Evolutionary conservation across 1,284 basidiomycete genomes (phyloP), one percentile per base, ranked within the genome.

Genomic region (Albatrellus sp.): DNA sequence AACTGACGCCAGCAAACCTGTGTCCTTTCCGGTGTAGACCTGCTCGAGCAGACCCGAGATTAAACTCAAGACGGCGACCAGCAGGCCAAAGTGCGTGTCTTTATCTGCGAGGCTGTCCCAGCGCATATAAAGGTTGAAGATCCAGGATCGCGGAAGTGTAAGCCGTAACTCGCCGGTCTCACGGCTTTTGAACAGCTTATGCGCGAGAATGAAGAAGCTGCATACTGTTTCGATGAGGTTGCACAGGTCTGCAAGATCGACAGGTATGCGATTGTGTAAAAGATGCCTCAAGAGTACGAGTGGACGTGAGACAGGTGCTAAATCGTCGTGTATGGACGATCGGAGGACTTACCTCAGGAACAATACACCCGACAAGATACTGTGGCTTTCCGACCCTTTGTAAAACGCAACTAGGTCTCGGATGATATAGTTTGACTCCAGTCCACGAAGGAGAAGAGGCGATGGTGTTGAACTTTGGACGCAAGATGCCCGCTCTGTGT

Each of bases 71-170:
- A 38, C 28, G 5, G 13, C 11, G 24, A 17, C 28, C 14, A 24
- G 33, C 1, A 16, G 0, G 29, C 3, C 0, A 13, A 4, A 0
- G 14, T 19, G 12, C 2, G 30, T 37, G 12, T 17, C 37, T 20
- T 48, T 48, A 28, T 43, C 39, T 43, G 42, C 37, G 6, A 48
- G 30, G 16, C 37, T 48, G 5, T 48, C 2, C 1, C 39, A 14
- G 5, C 47, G 35, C 3, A 28, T 45, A 11, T 39, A 13, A n/a
- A 48, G 38, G 24, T 44, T 42, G 20, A 48, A 40, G 13, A 48
- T 40, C 47, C 46, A 48, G 41, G 46, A 48, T 5, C 47, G 46
- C 2, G 47, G 47, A 37, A 48, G 47, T 24, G 46, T 48, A 12
- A 48, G 24, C 24, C 46, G n/a, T 40, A 33, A 6, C 43, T 40